Conservation (phyloP, 2,329 filamentous ascomycete species). For the Trichophyton verrucosum region DNA sequence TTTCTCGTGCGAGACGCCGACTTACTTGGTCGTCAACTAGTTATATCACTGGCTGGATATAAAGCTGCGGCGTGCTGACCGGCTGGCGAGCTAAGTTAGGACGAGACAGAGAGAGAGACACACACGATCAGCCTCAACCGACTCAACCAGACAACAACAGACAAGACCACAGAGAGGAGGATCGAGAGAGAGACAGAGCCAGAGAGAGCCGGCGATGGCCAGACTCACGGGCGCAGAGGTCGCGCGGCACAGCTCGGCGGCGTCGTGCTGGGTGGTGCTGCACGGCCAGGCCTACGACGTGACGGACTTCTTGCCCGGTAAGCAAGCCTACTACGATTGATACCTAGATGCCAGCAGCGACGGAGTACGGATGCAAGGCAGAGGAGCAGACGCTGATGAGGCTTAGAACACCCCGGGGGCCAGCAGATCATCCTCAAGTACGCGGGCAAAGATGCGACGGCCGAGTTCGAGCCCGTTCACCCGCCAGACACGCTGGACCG, state of each 20-base stretch:
- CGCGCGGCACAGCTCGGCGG: constrained; percentile 62
- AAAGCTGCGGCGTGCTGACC: not conserved
- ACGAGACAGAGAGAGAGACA: not conserved
- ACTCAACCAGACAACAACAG: too few species aligned
- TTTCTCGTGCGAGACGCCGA: not conserved
- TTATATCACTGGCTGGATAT: not conserved
- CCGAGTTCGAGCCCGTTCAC: constrained; percentile 80
- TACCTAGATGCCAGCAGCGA: too few species aligned
- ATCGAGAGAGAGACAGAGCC: not conserved
- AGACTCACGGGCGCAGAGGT: constrained; percentile 44
- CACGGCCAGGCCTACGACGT: constrained; percentile 84
- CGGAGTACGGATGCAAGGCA: too few species aligned
- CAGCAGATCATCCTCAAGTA: constrained; percentile 93
- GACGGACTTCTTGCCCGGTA: constrained; percentile 71
- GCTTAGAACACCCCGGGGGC: constrained; percentile 69
- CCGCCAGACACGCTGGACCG: constrained; percentile 74
- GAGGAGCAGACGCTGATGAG: not conserved
- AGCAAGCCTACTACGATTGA: constrained; percentile 11
- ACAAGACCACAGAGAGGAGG: too few species aligned
- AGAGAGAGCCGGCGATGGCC: not conserved
- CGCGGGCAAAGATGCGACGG: constrained; percentile 85
- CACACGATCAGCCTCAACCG: not conserved
- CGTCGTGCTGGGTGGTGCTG: constrained; percentile 87
- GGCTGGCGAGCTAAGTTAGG: not conserved
- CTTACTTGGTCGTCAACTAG: not conserved